Percentiles rank a stretch among this genome's conserved stretches.
These are phyloP conservation scores for Phragmites australis DNA, from an alignment of 176 grass and related monocot species.

Conservation along the genomic window DNA sequence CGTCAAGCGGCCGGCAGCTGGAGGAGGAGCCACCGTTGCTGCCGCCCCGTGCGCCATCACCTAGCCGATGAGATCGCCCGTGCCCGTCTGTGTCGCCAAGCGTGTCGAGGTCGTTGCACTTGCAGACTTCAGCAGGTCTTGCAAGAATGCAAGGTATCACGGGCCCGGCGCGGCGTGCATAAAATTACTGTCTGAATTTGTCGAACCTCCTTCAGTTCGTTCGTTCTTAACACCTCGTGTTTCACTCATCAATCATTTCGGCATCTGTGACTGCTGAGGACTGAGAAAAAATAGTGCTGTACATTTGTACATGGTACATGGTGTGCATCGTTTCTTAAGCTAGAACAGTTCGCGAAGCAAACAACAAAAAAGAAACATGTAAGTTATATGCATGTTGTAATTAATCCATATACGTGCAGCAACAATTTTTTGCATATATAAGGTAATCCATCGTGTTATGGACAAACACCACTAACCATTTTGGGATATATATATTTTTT, in stretches of 20 bases:
- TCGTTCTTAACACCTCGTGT: background rate
- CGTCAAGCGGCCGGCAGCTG: slow-evolving; percentile 58
- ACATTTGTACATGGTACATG: slow-evolving; percentile 21
- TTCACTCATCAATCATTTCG: background rate
- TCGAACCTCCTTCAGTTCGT: slow-evolving; percentile 39
- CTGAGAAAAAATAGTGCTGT: slow-evolving; percentile 24
- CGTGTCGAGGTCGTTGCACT: background rate
- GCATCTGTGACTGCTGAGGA: background rate
- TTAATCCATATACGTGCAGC: background rate
- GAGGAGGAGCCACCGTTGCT: background rate
- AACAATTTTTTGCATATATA: background rate
- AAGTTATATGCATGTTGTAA: slow-evolving; percentile 4
- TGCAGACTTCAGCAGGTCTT: background rate
- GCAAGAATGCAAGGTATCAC: slow-evolving; percentile 21
- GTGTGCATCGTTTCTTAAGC: background rate
- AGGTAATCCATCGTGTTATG: too few species aligned
- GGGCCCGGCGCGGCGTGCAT: slow-evolving; percentile 24
- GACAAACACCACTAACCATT: too few species aligned
- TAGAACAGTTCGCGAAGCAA: background rate
- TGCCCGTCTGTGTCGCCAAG: too few species aligned
- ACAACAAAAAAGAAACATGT: background rate
- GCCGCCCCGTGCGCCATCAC: slow-evolving; percentile 35
- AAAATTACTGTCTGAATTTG: slow-evolving; percentile 44
- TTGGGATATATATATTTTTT: too few species aligned
- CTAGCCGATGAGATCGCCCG: background rate